Base-by-base conservation (phyloP, 495 filamentous ascomycete species). In the Penicillium daleae region DNA sequence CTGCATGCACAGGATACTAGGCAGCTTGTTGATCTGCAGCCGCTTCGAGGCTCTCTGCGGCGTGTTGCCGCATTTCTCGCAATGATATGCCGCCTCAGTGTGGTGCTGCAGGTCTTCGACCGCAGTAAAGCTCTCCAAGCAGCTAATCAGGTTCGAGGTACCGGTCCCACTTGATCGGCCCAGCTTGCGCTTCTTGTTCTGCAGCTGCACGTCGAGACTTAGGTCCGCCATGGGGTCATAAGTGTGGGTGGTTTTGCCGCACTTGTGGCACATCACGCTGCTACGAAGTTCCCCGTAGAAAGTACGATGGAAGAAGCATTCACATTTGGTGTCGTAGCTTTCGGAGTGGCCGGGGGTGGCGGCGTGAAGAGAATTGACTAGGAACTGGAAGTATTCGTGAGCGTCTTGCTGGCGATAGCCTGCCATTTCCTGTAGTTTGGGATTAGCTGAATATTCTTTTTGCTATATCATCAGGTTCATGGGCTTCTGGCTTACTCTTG, bases 321-420 rank as follows among this genome's bases (percentile, higher is more conserved):
- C 81, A 79, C 92, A 96, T 56, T 77, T 74, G 60, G 87, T 85
- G 50, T 86, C 83, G 60, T 89, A 86, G 64, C 80, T 72, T 24
- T 82, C 78, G 1, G 66, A 46, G 54, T 75, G 71, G 37, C 73
- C 78, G 22, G 79, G 78, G 2, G 76, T 71, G 35, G 66, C 71
- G 15, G 72, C 76, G 50, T 97, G 93, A 2, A 97, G 83, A 68
- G 92, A 87, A 74, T 96, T 92, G 37, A 93, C 87, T 5, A 97
- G 82, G 70, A 96, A 96, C 71, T 95, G 91, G 77, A 96, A 92
- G 74, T 93, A 97, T 70, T 97, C 93, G 72, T 97, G 93, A 2
- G 93, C 92, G 71, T 97, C 93, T 76, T 97, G 93, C 74, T 97
- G 92, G 61, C 91, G 88, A 67, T 94, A 93, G n/a, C 92, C 92